Evolutionary conservation across 257 asterid genomes (phyloP).

Genomic region (Solanum rostratum): DNA sequence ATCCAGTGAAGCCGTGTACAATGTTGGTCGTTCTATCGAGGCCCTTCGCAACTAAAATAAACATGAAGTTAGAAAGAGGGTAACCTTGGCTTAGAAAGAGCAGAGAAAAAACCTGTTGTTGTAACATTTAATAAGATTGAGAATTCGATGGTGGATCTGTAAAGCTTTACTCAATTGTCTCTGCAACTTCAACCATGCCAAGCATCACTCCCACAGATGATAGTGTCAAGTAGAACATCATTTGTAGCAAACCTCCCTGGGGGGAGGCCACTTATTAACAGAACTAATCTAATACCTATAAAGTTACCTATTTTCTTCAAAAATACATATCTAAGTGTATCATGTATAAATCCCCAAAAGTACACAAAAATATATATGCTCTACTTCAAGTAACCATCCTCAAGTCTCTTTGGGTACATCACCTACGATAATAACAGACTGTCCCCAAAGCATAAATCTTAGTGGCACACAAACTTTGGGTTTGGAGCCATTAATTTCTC

Average conservation of each 20-base stretch:
- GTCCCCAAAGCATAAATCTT: background rate
- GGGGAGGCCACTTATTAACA: conserved; percentile 40
- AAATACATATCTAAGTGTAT: too few relatives aligned
- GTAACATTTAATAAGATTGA: background rate
- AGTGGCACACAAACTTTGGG: background rate
- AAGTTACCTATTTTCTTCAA: too few relatives aligned
- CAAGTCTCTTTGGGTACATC: background rate
- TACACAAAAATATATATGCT: too few relatives aligned
- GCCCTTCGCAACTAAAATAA: background rate
- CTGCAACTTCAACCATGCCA: conserved; percentile 40
- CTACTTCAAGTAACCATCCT: background rate
- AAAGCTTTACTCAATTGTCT: background rate
- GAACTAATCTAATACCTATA: too few relatives aligned
- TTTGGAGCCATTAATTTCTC: background rate
- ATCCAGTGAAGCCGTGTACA: background rate
- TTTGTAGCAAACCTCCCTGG: too few relatives aligned
- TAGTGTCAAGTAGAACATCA: background rate
- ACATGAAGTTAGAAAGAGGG: background rate
- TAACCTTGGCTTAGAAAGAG: background rate
- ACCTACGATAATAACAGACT: too few relatives aligned
- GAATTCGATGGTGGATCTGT: background rate
- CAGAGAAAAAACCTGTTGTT: background rate
- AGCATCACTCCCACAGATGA: conserved; percentile 36
- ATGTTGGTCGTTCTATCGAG: background rate
- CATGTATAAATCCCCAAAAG: too few relatives aligned